These are phyloP conservation scores for Ilyonectria destructans DNA, from an alignment of 2,329 filamentous ascomycete species.

Conservation along the genomic window DNA sequence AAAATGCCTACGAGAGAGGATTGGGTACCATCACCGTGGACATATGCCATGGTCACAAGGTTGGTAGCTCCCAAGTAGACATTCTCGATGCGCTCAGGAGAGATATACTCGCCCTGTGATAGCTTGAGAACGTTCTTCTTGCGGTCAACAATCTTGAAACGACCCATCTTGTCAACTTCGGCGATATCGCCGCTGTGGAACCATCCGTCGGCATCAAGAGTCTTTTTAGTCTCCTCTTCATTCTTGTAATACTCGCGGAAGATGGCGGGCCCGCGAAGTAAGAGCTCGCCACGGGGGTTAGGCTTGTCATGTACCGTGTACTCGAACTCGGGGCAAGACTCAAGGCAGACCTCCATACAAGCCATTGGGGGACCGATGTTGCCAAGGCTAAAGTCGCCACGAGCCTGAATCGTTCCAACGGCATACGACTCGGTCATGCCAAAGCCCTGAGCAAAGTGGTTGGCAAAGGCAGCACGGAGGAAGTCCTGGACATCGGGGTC, in stretches of 20 bases:
- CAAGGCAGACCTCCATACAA: conserved; percentile 82
- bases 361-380: conserved; percentile 85
- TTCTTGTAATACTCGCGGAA: conserved; percentile 95
- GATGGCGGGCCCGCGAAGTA: conserved; percentile 84
- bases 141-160: conserved; percentile 94
- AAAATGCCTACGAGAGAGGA: conserved; percentile 89
- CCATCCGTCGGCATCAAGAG: conserved; percentile 91
- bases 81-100: conserved; percentile 96
- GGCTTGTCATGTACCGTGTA: conserved; percentile 92
- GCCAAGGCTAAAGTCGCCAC: conserved; percentile 81
- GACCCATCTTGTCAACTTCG: conserved; percentile 86
- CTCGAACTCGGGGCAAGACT: conserved; percentile 94
- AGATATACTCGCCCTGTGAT: conserved; percentile 97
- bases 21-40: conserved; percentile 91
- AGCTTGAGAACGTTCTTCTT: conserved; percentile 99
- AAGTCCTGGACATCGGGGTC: conserved; percentile 92
- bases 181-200: conserved; percentile 97
- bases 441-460: conserved; percentile 88
- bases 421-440: conserved; percentile 96
- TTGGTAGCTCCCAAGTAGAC: conserved; percentile 88
- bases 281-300: conserved; percentile 89
- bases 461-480: conserved; percentile 86
- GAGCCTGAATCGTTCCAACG: conserved; percentile 78
- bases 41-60: conserved; percentile 85
- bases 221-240: conserved; percentile 86